These are phyloP conservation scores for Trypanosoma theileri DNA, from an alignment of 208 protist genomes.

Conservation along the genomic window DNA sequence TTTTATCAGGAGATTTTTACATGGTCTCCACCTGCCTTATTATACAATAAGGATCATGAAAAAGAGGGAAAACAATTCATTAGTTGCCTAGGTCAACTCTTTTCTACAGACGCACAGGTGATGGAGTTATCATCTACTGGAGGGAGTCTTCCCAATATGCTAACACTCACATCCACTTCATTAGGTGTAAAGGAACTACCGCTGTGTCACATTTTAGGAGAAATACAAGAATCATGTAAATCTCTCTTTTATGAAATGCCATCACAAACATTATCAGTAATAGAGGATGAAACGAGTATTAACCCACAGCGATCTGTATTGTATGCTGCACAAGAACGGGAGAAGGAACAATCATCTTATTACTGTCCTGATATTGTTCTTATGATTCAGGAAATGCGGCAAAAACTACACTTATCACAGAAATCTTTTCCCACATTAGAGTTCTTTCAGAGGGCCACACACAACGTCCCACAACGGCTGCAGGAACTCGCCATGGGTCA, in stretches of 20 bases:
- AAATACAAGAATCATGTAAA: slow-evolving; percentile 1
- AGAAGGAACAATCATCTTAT: slow-evolving; percentile 23
- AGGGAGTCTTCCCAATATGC: slow-evolving; percentile 5
- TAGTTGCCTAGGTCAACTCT: slow-evolving; percentile 17
- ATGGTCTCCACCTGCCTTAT: slow-evolving; percentile 4
- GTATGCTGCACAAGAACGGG: slow-evolving; percentile 1
- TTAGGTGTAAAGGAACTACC: slow-evolving; percentile 13
- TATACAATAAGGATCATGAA: neutral
- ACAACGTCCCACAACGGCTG: slow-evolving; percentile 45
- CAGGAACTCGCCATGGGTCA: slow-evolving; percentile 32
- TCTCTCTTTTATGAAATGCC: neutral
- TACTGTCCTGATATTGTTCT: slow-evolving; percentile 48
- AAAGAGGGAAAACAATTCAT: neutral
- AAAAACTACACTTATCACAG: slow-evolving; percentile 30
- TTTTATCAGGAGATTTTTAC: slow-evolving; percentile 11
- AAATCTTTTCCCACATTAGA: slow-evolving; percentile 45
- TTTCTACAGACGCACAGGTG: slow-evolving; percentile 22
- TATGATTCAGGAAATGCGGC: slow-evolving; percentile 51
- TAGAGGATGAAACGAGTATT: neutral
- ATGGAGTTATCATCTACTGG: neutral
- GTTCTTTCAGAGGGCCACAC: slow-evolving; percentile 57
- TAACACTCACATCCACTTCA: slow-evolving; percentile 9
- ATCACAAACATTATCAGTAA: neutral
- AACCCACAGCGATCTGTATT: slow-evolving; percentile 6
- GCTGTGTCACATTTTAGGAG: slow-evolving; percentile 17